These are phyloP conservation scores for Tolypocladium pustulatum DNA, from an alignment of 2,329 filamentous ascomycete genomes.

Conservation along the genomic window DNA sequence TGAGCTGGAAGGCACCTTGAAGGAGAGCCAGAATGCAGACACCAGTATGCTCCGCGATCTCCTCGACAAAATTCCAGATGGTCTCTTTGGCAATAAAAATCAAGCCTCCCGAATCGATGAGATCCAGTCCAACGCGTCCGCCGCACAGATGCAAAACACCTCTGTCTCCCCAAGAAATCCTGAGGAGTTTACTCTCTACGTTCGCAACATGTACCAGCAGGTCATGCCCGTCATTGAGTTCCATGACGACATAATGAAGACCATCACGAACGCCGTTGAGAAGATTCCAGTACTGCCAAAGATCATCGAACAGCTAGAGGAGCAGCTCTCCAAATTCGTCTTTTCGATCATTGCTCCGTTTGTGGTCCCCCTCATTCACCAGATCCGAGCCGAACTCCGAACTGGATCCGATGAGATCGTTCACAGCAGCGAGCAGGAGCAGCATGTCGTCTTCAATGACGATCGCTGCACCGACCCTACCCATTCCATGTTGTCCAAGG, in stretches of 20 bases:
- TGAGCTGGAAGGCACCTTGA: conserved; percentile 74
- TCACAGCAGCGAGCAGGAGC: conserved; percentile 70
- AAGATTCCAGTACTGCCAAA: conserved; percentile 78
- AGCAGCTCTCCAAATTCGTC: conserved; percentile 80
- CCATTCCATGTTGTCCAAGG: conserved; percentile 92
- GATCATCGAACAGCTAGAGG: conserved; percentile 75
- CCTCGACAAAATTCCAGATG: conserved; percentile 70
- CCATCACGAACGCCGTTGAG: conserved; percentile 67
- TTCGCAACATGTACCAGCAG: conserved; percentile 62
- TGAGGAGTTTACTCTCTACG: conserved; percentile 72
- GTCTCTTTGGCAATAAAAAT: conserved; percentile 66
- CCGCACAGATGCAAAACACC: conserved; percentile 66
- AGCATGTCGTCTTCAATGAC: conserved; percentile 78
- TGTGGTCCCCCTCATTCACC: conserved; percentile 72
- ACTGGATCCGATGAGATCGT: conserved; percentile 85
- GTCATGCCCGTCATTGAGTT: conserved; percentile 86
- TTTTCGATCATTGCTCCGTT: conserved; percentile 88
- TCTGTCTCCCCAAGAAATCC: conserved; percentile 67
- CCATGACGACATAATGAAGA: conserved; percentile 79
- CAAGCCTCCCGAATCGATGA: conserved; percentile 68
- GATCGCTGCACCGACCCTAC: conserved; percentile 71
- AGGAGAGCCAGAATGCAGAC: conserved; percentile 52
- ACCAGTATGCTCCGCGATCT: conserved; percentile 69
- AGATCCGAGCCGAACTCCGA: conserved; percentile 78
- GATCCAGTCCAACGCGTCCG: conserved; percentile 64